phyloP scores from a whole-genome alignment of 768 basidiomycete species.

The Paxillus involutus region DNA sequence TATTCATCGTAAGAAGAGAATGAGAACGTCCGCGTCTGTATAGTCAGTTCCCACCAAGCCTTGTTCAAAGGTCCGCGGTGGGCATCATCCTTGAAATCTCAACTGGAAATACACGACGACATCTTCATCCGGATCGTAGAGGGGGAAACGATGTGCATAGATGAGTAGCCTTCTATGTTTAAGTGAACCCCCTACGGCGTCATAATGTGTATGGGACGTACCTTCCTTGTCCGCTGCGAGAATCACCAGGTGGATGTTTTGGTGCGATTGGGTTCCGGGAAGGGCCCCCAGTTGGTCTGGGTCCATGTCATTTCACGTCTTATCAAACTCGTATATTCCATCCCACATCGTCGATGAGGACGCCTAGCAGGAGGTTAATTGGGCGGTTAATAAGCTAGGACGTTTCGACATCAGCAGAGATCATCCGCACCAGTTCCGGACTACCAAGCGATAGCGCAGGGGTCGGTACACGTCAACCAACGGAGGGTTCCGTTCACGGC shows the following conservation, averaged over 20 bases:
- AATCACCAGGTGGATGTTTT: conserved; percentile 41
- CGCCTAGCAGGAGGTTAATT: conserved; percentile 25
- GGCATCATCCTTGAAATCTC: too few relatives aligned
- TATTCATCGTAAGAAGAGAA: too few relatives aligned
- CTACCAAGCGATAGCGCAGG: conserved; percentile 21
- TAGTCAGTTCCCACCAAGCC: too few relatives aligned
- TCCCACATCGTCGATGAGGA: conserved; percentile 45
- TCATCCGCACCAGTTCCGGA: conserved; percentile 57
- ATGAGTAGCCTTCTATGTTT: too few relatives aligned
- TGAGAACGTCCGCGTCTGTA: too few relatives aligned
- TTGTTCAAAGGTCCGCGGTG: too few relatives aligned
- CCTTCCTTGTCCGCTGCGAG: conserved; percentile 50
- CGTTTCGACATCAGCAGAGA: too few relatives aligned
- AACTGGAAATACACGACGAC: too few relatives aligned
- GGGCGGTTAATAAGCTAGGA: neutral
- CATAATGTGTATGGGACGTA: conserved; percentile 13
- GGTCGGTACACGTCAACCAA: neutral
- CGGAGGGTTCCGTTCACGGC: conserved; percentile 43
- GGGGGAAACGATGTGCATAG: too few relatives aligned
- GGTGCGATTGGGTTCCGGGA: conserved; percentile 44
- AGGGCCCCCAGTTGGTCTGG: conserved; percentile 46
- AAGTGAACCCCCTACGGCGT: too few relatives aligned
- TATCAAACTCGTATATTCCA: too few relatives aligned
- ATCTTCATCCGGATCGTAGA: too few relatives aligned
- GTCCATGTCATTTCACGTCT: conserved; percentile 54